phyloP scores from a whole-genome alignment of 2,329 filamentous ascomycete genomes.

The Ilyonectria destructans region DNA sequence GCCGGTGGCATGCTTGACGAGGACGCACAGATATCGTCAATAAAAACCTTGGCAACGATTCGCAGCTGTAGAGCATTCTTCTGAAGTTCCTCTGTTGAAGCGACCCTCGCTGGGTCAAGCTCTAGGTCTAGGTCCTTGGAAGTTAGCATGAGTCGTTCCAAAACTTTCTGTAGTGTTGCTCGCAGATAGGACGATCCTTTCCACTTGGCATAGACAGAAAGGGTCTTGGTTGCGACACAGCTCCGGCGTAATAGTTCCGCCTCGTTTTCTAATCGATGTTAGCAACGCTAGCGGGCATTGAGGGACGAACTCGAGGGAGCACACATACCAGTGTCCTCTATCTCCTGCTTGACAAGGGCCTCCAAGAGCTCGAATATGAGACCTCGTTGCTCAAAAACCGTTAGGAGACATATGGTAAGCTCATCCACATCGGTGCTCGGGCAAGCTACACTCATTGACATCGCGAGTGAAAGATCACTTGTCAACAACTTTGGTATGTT shows the following conservation, averaged over 20 bases:
- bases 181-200: slow-evolving; percentile 77
- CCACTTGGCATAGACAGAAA: slow-evolving; percentile 81
- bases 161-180: slow-evolving; percentile 76
- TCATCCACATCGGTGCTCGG: slow-evolving; percentile 80
- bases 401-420: slow-evolving; percentile 77
- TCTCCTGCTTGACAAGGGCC: slow-evolving; percentile 78
- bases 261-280: slow-evolving; percentile 70
- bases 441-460: slow-evolving; percentile 77
- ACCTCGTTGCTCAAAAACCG: slow-evolving; percentile 79
- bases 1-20: slow-evolving; percentile 73
- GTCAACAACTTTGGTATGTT: slow-evolving; percentile 67
- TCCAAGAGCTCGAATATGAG: slow-evolving; percentile 76
- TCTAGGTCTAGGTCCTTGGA: slow-evolving; percentile 79
- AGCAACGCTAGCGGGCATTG: slow-evolving; percentile 26
- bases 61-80: slow-evolving; percentile 78
- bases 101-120: slow-evolving; percentile 75
- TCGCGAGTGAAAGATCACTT: slow-evolving; percentile 74
- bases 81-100: slow-evolving; percentile 74
- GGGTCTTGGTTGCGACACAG: slow-evolving; percentile 81
- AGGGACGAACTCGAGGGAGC: not conserved
- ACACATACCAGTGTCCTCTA: slow-evolving; percentile 73
- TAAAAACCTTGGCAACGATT: slow-evolving; percentile 80
- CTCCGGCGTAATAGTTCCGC: slow-evolving; percentile 78
- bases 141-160: slow-evolving; percentile 77
- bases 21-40: slow-evolving; percentile 79